These are phyloP conservation scores for Pelagophyceae sp. DNA, from an alignment of 352 stramenopile species.

Conservation along the genomic window DNA sequence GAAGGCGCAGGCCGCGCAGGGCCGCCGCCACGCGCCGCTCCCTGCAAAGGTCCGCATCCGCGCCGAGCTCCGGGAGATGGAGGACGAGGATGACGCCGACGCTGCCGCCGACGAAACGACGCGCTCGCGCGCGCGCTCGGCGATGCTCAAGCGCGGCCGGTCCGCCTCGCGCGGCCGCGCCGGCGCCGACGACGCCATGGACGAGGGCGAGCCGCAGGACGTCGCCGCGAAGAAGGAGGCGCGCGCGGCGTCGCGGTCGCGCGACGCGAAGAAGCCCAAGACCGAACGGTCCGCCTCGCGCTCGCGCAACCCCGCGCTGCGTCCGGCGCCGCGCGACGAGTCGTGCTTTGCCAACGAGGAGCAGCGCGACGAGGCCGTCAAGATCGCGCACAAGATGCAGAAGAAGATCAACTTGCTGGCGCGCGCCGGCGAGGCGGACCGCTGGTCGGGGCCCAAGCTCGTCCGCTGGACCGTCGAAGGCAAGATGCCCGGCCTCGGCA, in stretches of 20 bases:
- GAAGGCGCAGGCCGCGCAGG: not conserved
- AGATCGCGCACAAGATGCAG: conserved; percentile 52
- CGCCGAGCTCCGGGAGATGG: not conserved
- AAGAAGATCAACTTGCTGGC: conserved; percentile 66
- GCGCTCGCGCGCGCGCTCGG: not conserved
- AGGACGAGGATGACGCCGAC: conserved; percentile 8
- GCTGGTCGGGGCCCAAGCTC: conserved; percentile 63
- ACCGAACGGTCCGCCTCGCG: not conserved
- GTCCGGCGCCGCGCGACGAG: conserved; percentile 51
- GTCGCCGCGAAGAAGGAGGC: not conserved
- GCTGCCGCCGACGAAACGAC: not conserved
- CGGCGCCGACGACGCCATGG: not conserved
- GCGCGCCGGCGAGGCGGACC: conserved; percentile 63
- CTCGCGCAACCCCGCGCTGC: not conserved
- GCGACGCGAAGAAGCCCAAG: not conserved
- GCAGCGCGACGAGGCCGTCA: conserved; percentile 42
- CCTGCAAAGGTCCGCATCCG: not conserved
- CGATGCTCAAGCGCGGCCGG: not conserved
- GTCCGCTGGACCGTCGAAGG: conserved; percentile 74
- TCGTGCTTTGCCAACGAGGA: conserved; percentile 54
- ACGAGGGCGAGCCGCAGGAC: not conserved
- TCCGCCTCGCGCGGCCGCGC: not conserved
- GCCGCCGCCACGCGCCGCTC: not conserved
- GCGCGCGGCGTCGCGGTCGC: not conserved
- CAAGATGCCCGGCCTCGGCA: conserved; percentile 63